Percentiles rank a stretch among this genome's conserved stretches.
phyloP scores from a whole-genome alignment of 2,329 filamentous ascomycete species.

The Colletotrichum destructivum region DNA sequence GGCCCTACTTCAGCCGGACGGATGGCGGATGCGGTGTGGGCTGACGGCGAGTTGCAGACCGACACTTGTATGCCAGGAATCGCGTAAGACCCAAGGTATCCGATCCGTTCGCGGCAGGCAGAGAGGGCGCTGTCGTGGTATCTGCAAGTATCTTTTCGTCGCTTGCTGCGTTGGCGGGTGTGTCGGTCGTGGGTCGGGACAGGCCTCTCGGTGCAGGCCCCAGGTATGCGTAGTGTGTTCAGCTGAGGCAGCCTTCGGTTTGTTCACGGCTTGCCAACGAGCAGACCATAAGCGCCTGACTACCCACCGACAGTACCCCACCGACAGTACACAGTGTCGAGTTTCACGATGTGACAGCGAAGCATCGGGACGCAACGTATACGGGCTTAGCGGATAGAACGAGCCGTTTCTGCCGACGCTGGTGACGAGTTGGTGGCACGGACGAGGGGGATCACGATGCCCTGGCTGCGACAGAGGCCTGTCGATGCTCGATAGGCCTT shows the following conservation, averaged over 20 bases:
- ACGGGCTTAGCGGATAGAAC: conserved; percentile 17
- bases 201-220: conserved; percentile 1
- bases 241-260: conserved; percentile 21
- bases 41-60: background rate
- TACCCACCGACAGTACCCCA: background rate
- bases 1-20: background rate
- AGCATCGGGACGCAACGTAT: conserved; percentile 11
- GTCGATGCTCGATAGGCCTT: conserved; percentile 10
- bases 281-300: background rate
- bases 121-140: background rate
- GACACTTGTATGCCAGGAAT: background rate
- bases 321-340: background rate
- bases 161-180: conserved; percentile 12
- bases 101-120: background rate
- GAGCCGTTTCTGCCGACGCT: conserved; percentile 16
- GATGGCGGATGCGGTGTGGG: conserved; percentile 2
- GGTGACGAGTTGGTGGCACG: conserved; percentile 30
- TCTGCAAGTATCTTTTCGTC: background rate
- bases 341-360: conserved; percentile 33
- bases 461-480: conserved; percentile 37
- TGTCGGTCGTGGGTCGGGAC: background rate
- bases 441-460: conserved; percentile 17
- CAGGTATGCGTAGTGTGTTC: background rate
- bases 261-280: conserved; percentile 10
- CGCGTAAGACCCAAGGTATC: background rate